Conservation (phyloP, 2,329 filamentous ascomycete genomes). For the Arthrinium phaeospermum region DNA sequence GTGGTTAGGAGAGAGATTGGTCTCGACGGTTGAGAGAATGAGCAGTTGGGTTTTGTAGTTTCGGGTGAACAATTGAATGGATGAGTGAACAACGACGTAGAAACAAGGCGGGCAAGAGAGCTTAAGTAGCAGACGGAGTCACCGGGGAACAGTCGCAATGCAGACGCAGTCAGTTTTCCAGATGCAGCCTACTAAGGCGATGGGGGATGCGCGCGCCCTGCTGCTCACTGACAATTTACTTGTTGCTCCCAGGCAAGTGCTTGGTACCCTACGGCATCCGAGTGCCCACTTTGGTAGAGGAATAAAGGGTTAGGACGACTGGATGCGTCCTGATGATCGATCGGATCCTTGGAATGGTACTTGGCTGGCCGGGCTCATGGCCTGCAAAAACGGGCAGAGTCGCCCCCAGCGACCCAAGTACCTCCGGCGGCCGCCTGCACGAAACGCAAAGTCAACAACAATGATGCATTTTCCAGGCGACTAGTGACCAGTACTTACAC, state of each 20-base stretch:
- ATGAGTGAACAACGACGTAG: neutral
- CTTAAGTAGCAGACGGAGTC: conserved; percentile 10
- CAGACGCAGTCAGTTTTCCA: neutral
- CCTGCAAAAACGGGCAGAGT: neutral
- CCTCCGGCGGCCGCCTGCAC: neutral
- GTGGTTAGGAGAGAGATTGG: neutral
- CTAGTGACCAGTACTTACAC: conserved; percentile 13
- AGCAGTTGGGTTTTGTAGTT: neutral
- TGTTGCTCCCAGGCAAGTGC: neutral
- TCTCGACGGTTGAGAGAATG: neutral
- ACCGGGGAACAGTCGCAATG: neutral
- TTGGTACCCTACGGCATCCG: neutral
- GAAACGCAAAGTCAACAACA: conserved; percentile 13
- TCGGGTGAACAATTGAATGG: neutral
- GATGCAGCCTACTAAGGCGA: neutral
- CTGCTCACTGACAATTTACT: neutral
- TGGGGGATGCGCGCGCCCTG: conserved; percentile 1
- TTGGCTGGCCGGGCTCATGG: neutral
- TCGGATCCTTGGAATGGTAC: neutral
- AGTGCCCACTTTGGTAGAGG: neutral
- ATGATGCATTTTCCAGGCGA: conserved; percentile 10
- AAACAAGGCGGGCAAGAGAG: conserved; percentile 5
- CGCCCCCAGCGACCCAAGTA: neutral
- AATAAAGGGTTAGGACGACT: conserved; percentile 3
- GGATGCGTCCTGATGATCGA: neutral